phyloP scores from a whole-genome alignment of 164 flowering plant genomes.

The Magnolia sinica region DNA sequence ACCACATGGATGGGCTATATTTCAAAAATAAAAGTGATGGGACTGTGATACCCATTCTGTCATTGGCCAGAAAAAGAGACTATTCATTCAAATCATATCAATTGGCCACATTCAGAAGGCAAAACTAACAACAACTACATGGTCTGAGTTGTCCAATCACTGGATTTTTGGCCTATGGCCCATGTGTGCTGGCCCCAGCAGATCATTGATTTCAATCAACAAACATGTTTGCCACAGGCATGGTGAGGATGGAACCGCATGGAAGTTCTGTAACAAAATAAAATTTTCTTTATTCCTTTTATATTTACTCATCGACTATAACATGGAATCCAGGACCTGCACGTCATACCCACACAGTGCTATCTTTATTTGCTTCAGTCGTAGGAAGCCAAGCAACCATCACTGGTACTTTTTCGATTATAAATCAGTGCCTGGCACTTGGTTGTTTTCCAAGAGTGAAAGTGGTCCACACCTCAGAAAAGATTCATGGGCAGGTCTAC shows the following conservation, averaged over 20 bases:
- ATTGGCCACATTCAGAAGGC: no score
- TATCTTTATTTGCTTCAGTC: slow-evolving; percentile 48
- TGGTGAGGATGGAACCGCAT: neutral
- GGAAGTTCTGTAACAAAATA: neutral
- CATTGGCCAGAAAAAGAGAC: no score
- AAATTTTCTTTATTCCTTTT: neutral
- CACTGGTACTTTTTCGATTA: slow-evolving; percentile 62
- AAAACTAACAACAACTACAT: no score
- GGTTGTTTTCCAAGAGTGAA: slow-evolving; percentile 66
- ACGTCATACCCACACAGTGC: slow-evolving; percentile 46
- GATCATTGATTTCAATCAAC: no score
- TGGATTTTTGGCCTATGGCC: no score
- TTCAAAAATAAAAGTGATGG: no score
- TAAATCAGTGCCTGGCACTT: slow-evolving; percentile 61
- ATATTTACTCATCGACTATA: slow-evolving; percentile 9
- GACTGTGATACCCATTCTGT: no score
- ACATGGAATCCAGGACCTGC: slow-evolving; percentile 25
- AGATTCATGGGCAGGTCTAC: slow-evolving; percentile 61
- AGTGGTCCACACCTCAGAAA: slow-evolving; percentile 53
- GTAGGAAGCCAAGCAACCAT: slow-evolving; percentile 73
- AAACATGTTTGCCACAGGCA: neutral
- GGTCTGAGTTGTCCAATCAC: no score
- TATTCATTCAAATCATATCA: no score
- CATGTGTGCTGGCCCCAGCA: no score
- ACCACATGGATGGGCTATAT: no score